These are phyloP conservation scores for Saturnispora sanitii DNA, from an alignment of 805 yeast genomes.

Conservation along the genomic window DNA sequence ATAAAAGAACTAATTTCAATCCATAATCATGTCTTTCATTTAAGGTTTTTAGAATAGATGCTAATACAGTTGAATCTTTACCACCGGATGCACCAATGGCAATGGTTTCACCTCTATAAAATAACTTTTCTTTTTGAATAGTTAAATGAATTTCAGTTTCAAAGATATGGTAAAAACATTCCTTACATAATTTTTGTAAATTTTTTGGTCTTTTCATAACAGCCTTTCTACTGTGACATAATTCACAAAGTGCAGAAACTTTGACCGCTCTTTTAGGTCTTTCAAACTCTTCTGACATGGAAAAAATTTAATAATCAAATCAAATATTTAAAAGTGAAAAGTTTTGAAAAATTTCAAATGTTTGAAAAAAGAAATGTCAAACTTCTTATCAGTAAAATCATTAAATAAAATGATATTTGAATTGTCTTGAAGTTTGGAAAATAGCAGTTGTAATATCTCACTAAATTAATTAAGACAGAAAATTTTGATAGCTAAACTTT, in stretches of 20 bases:
- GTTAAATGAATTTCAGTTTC: slow-evolving; percentile 95
- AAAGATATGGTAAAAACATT: slow-evolving; percentile 81
- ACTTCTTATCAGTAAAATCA: too few relatives aligned
- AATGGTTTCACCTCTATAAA: slow-evolving; percentile 71
- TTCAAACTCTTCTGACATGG: not conserved
- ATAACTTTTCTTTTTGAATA: slow-evolving; percentile 57
- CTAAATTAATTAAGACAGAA: too few relatives aligned
- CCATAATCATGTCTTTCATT: slow-evolving; percentile 88
- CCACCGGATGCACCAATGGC: slow-evolving; percentile 99
- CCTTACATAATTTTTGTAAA: slow-evolving; percentile 78
- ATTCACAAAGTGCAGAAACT: slow-evolving; percentile 55
- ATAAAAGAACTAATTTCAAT: slow-evolving; percentile 67
- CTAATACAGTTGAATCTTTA: slow-evolving; percentile 92
- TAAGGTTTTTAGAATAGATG: slow-evolving; percentile 73
- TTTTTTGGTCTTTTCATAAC: slow-evolving; percentile 89
- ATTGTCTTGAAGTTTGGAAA: too few relatives aligned
- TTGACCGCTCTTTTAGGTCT: slow-evolving; percentile 24
- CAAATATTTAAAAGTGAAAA: not conserved
- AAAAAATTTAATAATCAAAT: not conserved
- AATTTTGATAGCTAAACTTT: too few relatives aligned
- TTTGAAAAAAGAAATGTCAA: not conserved
- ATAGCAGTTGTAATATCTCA: too few relatives aligned
- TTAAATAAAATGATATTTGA: too few relatives aligned
- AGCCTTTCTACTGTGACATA: slow-evolving; percentile 76
- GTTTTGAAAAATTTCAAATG: not conserved